phyloP scores from a whole-genome alignment of 2,329 filamentous ascomycete species.

The Clonostachys chloroleuca region DNA sequence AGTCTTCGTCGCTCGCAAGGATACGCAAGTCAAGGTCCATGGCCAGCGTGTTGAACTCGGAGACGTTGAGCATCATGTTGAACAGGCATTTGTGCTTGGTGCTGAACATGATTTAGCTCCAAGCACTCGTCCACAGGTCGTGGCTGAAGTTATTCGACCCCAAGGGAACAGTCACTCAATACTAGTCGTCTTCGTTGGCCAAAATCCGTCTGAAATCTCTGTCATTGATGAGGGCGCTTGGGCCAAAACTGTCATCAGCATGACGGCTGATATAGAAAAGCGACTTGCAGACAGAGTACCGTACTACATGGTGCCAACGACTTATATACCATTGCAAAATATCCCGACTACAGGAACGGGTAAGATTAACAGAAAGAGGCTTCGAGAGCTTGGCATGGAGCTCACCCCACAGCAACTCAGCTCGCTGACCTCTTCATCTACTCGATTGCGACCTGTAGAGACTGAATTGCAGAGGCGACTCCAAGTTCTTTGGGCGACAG shows the following conservation, averaged over 20 bases:
- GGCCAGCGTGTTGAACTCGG: conserved; percentile 43
- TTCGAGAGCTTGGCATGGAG: neutral
- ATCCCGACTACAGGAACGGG: conserved; percentile 1
- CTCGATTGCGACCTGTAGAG: too few species aligned
- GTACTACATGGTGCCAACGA: conserved; percentile 1
- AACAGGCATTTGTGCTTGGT: neutral
- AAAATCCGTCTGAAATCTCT: neutral
- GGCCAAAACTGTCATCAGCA: neutral
- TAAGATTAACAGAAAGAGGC: neutral
- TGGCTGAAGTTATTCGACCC: conserved; percentile 1
- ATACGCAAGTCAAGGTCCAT: conserved; percentile 43
- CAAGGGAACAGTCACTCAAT: neutral
- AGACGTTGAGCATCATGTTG: conserved; percentile 12
- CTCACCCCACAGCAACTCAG: neutral
- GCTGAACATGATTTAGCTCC: neutral
- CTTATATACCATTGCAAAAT: neutral
- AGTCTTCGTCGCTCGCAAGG: conserved; percentile 31
- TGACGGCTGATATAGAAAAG: neutral
- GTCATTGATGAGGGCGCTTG: neutral
- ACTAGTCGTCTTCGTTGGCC: neutral
- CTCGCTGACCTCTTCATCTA: neutral
- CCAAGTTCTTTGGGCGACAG: neutral
- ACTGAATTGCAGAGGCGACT: neutral
- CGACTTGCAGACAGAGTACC: neutral
- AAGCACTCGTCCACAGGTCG: neutral